Evolutionary conservation across 495 filamentous ascomycete species (phyloP).

Genomic region (Xylaria venustula): DNA sequence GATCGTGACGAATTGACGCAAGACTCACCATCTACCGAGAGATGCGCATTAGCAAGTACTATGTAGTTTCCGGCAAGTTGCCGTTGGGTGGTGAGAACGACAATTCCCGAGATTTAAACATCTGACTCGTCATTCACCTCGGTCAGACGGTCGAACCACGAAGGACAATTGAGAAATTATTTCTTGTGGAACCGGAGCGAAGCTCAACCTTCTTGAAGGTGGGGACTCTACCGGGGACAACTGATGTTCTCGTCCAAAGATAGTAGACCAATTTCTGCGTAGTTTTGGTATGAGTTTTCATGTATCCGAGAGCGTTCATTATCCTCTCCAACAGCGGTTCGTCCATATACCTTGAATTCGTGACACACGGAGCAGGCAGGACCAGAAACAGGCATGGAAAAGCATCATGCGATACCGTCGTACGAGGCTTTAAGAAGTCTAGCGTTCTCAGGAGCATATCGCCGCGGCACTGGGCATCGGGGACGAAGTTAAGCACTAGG

Average conservation of each 20-base stretch:
- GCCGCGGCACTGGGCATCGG: slow-evolving; percentile 69
- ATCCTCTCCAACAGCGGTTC: slow-evolving; percentile 69
- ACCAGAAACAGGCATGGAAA: slow-evolving; percentile 90
- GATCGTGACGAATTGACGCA: not conserved
- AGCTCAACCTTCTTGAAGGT: slow-evolving; percentile 65
- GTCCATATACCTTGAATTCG: slow-evolving; percentile 88
- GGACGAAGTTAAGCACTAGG: slow-evolving; percentile 92
- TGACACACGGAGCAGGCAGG: slow-evolving; percentile 81
- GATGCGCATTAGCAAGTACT: not conserved
- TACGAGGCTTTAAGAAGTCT: slow-evolving; percentile 54
- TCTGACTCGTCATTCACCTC: not conserved
- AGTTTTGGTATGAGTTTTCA: slow-evolving; percentile 60
- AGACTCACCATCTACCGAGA: not conserved
- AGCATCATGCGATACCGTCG: slow-evolving; percentile 27
- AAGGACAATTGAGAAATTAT: slow-evolving; percentile 85
- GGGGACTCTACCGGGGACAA: slow-evolving; percentile 17
- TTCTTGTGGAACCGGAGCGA: slow-evolving; percentile 68
- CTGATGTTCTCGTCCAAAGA: slow-evolving; percentile 60
- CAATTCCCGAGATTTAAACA: not conserved
- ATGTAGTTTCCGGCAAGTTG: not conserved
- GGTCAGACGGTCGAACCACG: slow-evolving; percentile 19
- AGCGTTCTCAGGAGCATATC: slow-evolving; percentile 82
- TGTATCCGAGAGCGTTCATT: slow-evolving; percentile 75
- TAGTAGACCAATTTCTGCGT: slow-evolving; percentile 87
- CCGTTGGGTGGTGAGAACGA: not conserved